These are phyloP conservation scores for Talaromyces thailandensis DNA, from an alignment of 495 filamentous ascomycete genomes.

Conservation along the genomic window DNA sequence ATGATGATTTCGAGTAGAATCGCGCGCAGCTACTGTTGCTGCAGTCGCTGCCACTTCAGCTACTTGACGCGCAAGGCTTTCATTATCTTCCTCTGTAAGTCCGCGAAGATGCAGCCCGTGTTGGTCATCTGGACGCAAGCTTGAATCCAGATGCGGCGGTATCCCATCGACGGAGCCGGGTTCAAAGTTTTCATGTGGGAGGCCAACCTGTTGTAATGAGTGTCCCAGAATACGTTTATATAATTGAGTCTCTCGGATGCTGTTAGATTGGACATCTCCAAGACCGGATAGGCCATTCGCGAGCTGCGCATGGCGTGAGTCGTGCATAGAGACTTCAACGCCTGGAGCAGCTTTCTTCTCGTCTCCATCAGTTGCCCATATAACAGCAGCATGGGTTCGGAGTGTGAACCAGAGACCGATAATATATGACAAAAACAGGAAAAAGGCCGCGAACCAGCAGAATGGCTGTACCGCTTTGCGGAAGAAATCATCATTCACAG, in stretches of 20 bases:
- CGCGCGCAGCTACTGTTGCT: conserved; percentile 78
- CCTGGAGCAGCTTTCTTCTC: conserved; percentile 61
- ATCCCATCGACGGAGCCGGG: conserved; percentile 9
- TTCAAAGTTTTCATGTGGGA: conserved; percentile 38
- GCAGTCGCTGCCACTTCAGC: conserved; percentile 90
- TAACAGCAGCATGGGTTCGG: conserved; percentile 89
- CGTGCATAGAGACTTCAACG: conserved; percentile 31
- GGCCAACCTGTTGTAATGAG: conserved; percentile 70
- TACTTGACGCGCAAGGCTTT: conserved; percentile 67
- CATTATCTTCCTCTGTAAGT: conserved; percentile 71
- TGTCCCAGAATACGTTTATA: conserved; percentile 93
- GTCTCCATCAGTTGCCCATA: conserved; percentile 84
- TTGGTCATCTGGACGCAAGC: conserved; percentile 19
- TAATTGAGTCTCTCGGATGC: conserved; percentile 72
- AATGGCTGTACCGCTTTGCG: conserved; percentile 84
- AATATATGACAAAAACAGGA: conserved; percentile 87
- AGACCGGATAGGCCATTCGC: conserved; percentile 23
- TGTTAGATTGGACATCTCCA: conserved; percentile 20
- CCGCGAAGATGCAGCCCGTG: conserved; percentile 36
- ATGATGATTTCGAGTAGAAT: conserved; percentile 41
- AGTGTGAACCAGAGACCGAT: conserved; percentile 96
- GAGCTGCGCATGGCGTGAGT: conserved; percentile 26
- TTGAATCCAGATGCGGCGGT: conserved; percentile 61
- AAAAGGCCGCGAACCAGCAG: conserved; percentile 73
- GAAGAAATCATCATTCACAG: conserved; percentile 80